Base-by-base conservation (phyloP, 2,329 filamentous ascomycete species). In the Sphaerostilbella broomeana region DNA sequence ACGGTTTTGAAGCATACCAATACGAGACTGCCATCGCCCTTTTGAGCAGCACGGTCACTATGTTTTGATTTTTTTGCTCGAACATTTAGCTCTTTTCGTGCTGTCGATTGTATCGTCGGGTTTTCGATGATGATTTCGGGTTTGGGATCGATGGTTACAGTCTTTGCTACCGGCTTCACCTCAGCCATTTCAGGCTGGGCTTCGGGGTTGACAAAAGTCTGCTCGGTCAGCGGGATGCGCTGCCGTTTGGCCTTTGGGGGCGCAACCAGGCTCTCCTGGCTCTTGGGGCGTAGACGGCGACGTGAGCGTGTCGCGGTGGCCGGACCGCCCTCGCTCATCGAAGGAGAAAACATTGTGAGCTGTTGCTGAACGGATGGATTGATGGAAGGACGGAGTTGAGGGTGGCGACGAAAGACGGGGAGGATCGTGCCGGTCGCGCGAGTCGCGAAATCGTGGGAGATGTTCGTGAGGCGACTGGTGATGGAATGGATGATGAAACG, bases 11-110 rank as follows among this genome's bases (percentile, higher is more conserved):
- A n/a, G 60, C 73, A 40, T 65, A 85, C 81, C 62, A 86, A 58
- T 51, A 82, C 68, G 45, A 78, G 67, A 50, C 77, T 81, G 21
- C 79, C 77, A 55, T 86, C 81, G 33, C 79, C 79, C 57, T 84
- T 85, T 51, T 67, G 70, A 30, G 61, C 59, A 12, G 69, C 66
- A 50, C 81, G 72, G 53, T 85, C 78, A 45, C 69, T 69, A n/a
- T 70, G 63, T 53, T 79, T 79, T 32, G 69, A 56, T 57, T 81
- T 82, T 56, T 81, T 82, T 8, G 73, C 69, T 46, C 79, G 70
- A 26, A 81, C 67, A 42, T 67, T 75, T 32, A 78, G 67, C 51
- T 81, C 77, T 49, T 68, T 72, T 47, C 64, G 69, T 29, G 64
- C 58, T 8, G 59, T 51, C 15, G 55, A 52, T 38, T 56, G 55